phyloP scores from a whole-genome alignment of 2,329 filamentous ascomycete genomes.

The Drechslerella stenobrocha region DNA sequence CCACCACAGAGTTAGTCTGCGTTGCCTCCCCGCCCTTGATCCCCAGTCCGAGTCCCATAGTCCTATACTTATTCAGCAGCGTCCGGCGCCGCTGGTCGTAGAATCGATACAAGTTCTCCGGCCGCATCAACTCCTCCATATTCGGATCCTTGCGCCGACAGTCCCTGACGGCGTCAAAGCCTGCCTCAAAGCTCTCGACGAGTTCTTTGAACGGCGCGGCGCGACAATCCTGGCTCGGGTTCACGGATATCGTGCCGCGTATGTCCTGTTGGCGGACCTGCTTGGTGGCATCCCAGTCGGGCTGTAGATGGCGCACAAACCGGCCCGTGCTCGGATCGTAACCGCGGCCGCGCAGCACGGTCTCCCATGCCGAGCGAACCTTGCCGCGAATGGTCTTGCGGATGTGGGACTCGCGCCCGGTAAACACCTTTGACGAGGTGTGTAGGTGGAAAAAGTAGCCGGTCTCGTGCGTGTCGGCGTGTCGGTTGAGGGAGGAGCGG shows the following conservation, averaged over 20 bases:
- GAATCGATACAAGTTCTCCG: slow-evolving; percentile 29
- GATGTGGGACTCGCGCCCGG: slow-evolving; percentile 27
- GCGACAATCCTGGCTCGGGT: slow-evolving; percentile 24
- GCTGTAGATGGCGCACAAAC: slow-evolving; percentile 22
- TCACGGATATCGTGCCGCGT: slow-evolving; percentile 30
- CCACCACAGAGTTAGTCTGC: slow-evolving; percentile 20
- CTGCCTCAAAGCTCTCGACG: slow-evolving; percentile 16
- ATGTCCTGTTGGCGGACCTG: slow-evolving; percentile 28
- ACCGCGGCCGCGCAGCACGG: slow-evolving; percentile 16
- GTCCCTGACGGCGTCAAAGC: slow-evolving; percentile 20
- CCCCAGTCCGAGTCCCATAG: slow-evolving; percentile 18
- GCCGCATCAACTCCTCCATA: slow-evolving; percentile 35
- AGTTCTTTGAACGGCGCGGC: slow-evolving; percentile 21
- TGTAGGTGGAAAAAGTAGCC: slow-evolving; percentile 45
- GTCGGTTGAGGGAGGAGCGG: slow-evolving; percentile 22
- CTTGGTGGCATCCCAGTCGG: slow-evolving; percentile 9
- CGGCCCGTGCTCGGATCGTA: slow-evolving; percentile 36
- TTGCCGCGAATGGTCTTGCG: slow-evolving; percentile 30
- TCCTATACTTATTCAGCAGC: slow-evolving; percentile 32
- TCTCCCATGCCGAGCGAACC: slow-evolving; percentile 36
- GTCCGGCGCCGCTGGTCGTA: slow-evolving; percentile 28
- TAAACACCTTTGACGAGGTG: slow-evolving; percentile 35
- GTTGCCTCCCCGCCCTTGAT: slow-evolving; percentile 7
- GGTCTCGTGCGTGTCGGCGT: slow-evolving; percentile 34
- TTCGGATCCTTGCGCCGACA: slow-evolving; percentile 14